Percentiles rank a stretch among this genome's conserved stretches.
Conservation (phyloP, 2,329 filamentous ascomycete species). For the Fusarium gaditjirri region DNA sequence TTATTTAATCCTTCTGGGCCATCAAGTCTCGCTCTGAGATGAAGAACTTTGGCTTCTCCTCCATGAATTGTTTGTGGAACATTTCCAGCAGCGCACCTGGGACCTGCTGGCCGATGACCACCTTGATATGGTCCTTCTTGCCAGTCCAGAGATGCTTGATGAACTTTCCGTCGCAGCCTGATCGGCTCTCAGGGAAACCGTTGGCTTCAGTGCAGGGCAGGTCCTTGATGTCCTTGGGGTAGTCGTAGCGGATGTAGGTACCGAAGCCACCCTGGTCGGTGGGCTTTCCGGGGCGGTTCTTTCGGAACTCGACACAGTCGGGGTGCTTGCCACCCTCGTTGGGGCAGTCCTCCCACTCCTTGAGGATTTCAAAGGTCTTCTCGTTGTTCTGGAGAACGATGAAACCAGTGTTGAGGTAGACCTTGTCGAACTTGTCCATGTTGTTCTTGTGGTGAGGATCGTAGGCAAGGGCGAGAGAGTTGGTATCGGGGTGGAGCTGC, state of each 20-base stretch:
- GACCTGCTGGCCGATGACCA: conserved; percentile 52
- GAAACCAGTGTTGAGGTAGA: conserved; percentile 64
- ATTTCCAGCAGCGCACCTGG: conserved; percentile 50
- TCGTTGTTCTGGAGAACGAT: conserved; percentile 63
- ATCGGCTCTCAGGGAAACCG: conserved; percentile 53
- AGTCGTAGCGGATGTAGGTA: conserved; percentile 56
- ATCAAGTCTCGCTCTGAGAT: conserved; percentile 52
- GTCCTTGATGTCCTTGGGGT: conserved; percentile 53
- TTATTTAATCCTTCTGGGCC: conserved; percentile 31
- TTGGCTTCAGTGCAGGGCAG: conserved; percentile 57
- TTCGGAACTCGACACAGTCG: conserved; percentile 53
- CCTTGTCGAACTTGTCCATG: conserved; percentile 52
- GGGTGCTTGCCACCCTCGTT: conserved; percentile 52
- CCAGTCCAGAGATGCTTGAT: conserved; percentile 58
- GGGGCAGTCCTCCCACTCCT: conserved; percentile 59
- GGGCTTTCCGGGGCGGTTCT: conserved; percentile 50
- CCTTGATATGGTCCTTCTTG: conserved; percentile 54
- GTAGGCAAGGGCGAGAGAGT: conserved; percentile 55
- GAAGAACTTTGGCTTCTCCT: conserved; percentile 50
- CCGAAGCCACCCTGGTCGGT: conserved; percentile 59
- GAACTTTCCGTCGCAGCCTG: conserved; percentile 54
- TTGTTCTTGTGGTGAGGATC: conserved; percentile 54
- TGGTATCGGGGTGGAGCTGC: conserved; percentile 52
- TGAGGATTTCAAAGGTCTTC: conserved; percentile 59
- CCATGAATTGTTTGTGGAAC: conserved; percentile 51